These are phyloP conservation scores for Laguncularia racemosa DNA, from an alignment of 345 rosid species.

Conservation along the genomic window DNA sequence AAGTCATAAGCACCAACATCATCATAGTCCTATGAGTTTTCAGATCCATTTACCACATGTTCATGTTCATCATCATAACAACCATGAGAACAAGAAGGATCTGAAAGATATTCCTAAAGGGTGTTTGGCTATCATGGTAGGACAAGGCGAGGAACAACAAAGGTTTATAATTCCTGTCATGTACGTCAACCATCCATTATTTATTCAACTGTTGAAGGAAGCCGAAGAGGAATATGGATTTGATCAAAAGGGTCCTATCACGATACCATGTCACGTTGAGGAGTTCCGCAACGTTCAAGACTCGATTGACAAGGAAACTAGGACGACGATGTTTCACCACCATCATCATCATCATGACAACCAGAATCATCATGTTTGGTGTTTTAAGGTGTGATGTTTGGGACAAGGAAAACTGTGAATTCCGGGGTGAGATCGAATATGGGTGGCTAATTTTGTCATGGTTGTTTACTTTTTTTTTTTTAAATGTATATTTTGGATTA, in stretches of 20 bases:
- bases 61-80: conserved; percentile 12
- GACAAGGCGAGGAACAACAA: conserved; percentile 56
- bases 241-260: conserved; percentile 68
- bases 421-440: background rate
- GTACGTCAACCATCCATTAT: conserved; percentile 73
- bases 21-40: conserved; percentile 25
- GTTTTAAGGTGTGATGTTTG: conserved; percentile 43
- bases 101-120: conserved; percentile 59
- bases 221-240: conserved; percentile 86
- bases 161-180: conserved; percentile 77
- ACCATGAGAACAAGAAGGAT: conserved; percentile 16
- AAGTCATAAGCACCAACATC: background rate
- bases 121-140: conserved; percentile 68
- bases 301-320: conserved; percentile 51
- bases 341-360: conserved; percentile 30
- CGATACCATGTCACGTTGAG: conserved; percentile 77
- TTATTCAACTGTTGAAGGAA: conserved; percentile 47
- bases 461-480: no score
- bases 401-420: no score
- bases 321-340: background rate
- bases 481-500: background rate
- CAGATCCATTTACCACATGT: conserved; percentile 47
- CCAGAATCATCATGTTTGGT: conserved; percentile 24
- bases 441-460: background rate
- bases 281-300: conserved; percentile 64